phyloP scores from a whole-genome alignment of 306 rosid species.

The Begonia loranthoides region DNA sequence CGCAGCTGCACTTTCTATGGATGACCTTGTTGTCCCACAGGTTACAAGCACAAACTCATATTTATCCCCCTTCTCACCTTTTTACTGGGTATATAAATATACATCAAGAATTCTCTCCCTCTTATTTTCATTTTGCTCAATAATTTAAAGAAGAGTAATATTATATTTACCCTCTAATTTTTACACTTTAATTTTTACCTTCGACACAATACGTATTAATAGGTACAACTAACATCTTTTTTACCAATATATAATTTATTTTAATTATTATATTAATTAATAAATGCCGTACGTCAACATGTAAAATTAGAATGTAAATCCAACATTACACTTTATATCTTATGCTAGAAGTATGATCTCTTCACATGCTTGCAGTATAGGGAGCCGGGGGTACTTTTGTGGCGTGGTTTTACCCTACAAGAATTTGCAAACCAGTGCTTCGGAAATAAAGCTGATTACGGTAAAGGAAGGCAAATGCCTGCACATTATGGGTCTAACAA shows the following conservation, averaged over 20 bases:
- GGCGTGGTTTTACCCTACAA: conserved; percentile 89
- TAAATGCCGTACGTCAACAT: no score
- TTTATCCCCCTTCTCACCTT: not conserved
- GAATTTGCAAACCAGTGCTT: conserved; percentile 86
- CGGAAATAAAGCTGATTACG: conserved; percentile 58
- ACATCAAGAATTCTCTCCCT: no score
- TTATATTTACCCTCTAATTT: no score
- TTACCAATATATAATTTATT: no score
- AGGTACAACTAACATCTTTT: no score
- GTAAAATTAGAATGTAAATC: no score
- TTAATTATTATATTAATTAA: no score
- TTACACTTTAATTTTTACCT: no score
- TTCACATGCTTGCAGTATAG: conserved; percentile 45
- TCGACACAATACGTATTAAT: no score
- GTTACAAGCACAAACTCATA: conserved; percentile 20
- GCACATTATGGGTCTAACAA: conserved; percentile 74
- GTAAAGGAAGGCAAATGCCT: conserved; percentile 96
- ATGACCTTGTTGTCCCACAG: conserved; percentile 81
- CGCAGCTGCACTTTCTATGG: conserved; percentile 64
- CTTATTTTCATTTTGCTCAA: no score
- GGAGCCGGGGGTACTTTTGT: conserved; percentile 69
- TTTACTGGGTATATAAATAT: not conserved
- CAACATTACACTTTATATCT: no score
- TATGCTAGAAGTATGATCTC: not conserved
- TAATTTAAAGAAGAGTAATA: no score